These are phyloP conservation scores for Paramecium sexaurelia DNA, from an alignment of 73 alveolate species.

Conservation along the genomic window DNA sequence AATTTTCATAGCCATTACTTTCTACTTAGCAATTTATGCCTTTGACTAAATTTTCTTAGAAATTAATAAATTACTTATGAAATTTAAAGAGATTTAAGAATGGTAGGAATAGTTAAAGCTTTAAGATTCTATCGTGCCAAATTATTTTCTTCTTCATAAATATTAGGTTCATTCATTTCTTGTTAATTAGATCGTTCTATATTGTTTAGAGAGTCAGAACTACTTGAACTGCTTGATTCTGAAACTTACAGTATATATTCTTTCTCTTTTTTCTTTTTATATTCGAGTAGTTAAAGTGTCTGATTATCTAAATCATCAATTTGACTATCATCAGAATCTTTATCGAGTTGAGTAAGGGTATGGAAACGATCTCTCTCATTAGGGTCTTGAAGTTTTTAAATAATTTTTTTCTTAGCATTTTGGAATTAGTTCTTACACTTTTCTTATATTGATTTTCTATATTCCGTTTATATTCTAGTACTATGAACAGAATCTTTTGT, in stretches of 20 bases:
- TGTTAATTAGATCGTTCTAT: not conserved
- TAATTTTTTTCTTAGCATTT: conserved; percentile 21
- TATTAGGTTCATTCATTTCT: not conserved
- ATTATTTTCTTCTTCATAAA: not conserved
- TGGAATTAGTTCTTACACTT: not conserved
- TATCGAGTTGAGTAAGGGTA: not conserved
- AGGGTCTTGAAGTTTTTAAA: not conserved
- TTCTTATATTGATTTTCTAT: conserved; percentile 12
- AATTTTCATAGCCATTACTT: not conserved
- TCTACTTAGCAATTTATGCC: not conserved
- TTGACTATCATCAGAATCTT: not conserved
- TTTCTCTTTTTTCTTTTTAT: conserved; percentile 4
- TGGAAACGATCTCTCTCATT: not conserved
- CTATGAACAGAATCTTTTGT: not conserved
- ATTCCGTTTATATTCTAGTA: not conserved
- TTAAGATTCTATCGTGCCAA: not conserved
- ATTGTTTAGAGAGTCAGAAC: not conserved
- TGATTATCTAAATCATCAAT: not conserved
- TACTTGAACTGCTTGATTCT: not conserved
- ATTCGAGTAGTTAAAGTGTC: not conserved
- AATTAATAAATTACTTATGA: not conserved
- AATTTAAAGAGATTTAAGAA: not conserved
- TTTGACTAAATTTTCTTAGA: not conserved
- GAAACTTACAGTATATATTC: not conserved
- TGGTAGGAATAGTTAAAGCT: not conserved